phyloP scores from a whole-genome alignment of 306 rosid species.

The Malus sylvestris region DNA sequence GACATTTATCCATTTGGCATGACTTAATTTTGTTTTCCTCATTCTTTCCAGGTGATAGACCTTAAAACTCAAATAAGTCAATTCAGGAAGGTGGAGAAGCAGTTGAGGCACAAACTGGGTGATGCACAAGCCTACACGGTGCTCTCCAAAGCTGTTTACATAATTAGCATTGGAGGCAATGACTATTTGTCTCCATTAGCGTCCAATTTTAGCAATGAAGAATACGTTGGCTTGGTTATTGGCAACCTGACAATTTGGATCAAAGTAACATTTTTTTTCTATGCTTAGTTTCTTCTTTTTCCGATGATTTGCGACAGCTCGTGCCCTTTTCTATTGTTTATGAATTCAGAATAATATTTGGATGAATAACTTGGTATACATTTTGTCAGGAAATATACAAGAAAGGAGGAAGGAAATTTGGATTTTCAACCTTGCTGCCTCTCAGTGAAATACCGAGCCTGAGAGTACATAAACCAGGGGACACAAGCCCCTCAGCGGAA shows the following conservation, averaged over 20 bases:
- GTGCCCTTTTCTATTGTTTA: too few species aligned
- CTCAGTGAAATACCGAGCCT: conserved; percentile 11
- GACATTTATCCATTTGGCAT: not conserved
- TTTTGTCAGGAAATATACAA: conserved; percentile 19
- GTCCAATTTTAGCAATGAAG: not conserved
- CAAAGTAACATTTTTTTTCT: conserved; percentile 5
- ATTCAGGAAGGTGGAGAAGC: conserved; percentile 29
- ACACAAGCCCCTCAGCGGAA: conserved; percentile 22
- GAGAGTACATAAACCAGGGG: conserved; percentile 12
- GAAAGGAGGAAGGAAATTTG: conserved; percentile 43
- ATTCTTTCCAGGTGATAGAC: conserved; percentile 27
- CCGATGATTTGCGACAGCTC: too few species aligned
- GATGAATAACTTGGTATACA: too few species aligned
- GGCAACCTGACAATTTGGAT: conserved; percentile 29
- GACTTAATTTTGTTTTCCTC: not conserved
- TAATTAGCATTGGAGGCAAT: conserved; percentile 20
- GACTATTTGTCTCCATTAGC: not conserved
- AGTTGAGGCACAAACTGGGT: conserved; percentile 27
- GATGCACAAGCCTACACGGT: conserved; percentile 16
- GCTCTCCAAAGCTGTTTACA: conserved; percentile 39
- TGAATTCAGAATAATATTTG: too few species aligned
- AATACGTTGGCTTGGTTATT: conserved; percentile 26
- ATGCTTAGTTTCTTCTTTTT: not conserved
- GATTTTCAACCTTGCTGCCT: conserved; percentile 9
- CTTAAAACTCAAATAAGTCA: conserved; percentile 33